phyloP scores from a whole-genome alignment of 768 basidiomycete species.

The Termitomyces eurrhizus region DNA sequence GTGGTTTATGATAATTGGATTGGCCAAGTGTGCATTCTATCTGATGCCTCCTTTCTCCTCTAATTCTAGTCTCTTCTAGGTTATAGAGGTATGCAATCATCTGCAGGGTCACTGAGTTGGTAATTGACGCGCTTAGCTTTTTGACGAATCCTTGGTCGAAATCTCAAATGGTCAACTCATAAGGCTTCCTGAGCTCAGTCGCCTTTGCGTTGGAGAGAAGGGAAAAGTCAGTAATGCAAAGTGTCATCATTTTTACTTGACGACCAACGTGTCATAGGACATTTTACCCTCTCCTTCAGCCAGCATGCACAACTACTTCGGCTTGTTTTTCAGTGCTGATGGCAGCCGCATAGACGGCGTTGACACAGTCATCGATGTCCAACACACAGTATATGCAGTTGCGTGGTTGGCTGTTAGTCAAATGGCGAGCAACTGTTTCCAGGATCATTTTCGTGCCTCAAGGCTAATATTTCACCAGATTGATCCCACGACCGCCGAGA shows the following conservation, averaged over 20 bases:
- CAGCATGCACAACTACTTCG: conserved; percentile 42
- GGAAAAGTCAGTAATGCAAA: conserved; percentile 50
- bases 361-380: conserved; percentile 69
- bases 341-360: conserved; percentile 35
- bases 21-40: conserved; percentile 61
- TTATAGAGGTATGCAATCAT: conserved; percentile 5
- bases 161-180: conserved; percentile 62
- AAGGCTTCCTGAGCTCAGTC: conserved; percentile 71
- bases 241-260: conserved; percentile 1
- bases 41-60: neutral
- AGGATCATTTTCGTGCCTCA: neutral
- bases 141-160: conserved; percentile 78
- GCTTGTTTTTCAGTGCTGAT: conserved; percentile 36
- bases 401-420: conserved; percentile 90
- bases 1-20: conserved; percentile 85
- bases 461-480: conserved; percentile 41
- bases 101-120: conserved; percentile 71
- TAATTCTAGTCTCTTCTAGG: neutral
- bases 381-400: conserved; percentile 75
- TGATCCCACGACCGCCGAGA: conserved; percentile 48
- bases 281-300: conserved; percentile 55
- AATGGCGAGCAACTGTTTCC: conserved; percentile 43
- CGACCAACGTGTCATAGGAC: conserved; percentile 39
- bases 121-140: conserved; percentile 48
- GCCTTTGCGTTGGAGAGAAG: conserved; percentile 70